phyloP scores from a whole-genome alignment of 352 stramenopile species.

The Pythium scleroteichum region DNA sequence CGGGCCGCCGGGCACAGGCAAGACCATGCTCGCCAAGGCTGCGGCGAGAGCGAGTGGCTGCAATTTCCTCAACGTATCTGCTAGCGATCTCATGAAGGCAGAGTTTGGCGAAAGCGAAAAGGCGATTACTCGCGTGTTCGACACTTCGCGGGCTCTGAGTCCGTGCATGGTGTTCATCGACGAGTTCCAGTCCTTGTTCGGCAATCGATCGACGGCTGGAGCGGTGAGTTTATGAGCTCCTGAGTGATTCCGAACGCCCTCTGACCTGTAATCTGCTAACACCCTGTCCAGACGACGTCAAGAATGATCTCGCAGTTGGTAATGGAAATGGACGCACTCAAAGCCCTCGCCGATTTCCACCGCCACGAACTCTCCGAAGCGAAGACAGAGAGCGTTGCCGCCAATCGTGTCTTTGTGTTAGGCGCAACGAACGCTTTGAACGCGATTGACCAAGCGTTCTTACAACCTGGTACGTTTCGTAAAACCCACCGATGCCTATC shows the following conservation, averaged over 20 bases:
- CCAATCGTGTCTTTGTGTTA: conserved; percentile 73
- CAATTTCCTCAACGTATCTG: conserved; percentile 80
- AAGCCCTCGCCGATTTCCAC: conserved; percentile 47
- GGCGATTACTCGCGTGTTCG: conserved; percentile 68
- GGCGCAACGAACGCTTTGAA: conserved; percentile 76
- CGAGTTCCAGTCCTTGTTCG: conserved; percentile 88
- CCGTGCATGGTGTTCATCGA: conserved; percentile 89
- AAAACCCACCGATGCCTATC: not conserved
- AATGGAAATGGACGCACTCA: conserved; percentile 78
- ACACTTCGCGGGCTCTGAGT: conserved; percentile 67
- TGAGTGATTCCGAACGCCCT: too few relatives aligned
- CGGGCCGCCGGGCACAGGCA: conserved; percentile 79
- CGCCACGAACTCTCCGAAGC: not conserved
- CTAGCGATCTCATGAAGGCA: conserved; percentile 78
- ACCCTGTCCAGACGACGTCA: conserved; percentile 70
- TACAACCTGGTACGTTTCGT: conserved; percentile 61
- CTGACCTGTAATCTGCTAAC: not conserved
- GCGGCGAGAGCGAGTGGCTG: conserved; percentile 74
- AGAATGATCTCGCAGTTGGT: conserved; percentile 87
- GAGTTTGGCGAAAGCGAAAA: conserved; percentile 88
- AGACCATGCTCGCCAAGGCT: conserved; percentile 87
- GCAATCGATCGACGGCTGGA: conserved; percentile 68
- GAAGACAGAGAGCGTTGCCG: conserved; percentile 10
- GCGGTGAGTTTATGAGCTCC: too few relatives aligned
- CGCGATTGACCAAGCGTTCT: conserved; percentile 78